Percentiles rank a stretch among this genome's conserved stretches.
Conservation (phyloP, 768 basidiomycete species). For the Xerocomellus chrysenteron region DNA sequence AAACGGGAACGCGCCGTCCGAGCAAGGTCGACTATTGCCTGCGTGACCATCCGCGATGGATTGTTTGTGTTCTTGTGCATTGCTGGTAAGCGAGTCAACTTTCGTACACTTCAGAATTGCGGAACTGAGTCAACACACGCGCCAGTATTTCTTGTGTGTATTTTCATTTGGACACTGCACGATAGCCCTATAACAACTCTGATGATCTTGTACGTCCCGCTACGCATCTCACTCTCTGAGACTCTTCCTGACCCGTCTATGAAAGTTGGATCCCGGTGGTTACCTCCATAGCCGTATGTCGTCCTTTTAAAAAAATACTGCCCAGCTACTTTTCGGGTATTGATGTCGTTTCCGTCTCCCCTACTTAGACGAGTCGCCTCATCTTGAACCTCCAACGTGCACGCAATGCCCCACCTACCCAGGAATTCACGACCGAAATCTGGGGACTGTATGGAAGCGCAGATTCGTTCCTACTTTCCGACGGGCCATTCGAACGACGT, state of each 20-base stretch:
- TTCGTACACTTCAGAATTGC: background rate
- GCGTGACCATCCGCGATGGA: conserved; percentile 27
- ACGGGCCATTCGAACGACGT: background rate
- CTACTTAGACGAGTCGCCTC: conserved; percentile 12
- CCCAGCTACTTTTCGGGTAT: too few relatives aligned
- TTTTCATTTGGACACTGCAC: conserved; percentile 2
- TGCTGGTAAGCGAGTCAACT: conserved; percentile 9
- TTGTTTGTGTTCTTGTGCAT: conserved; percentile 12
- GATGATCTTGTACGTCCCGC: conserved; percentile 14
- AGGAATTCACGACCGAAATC: conserved; percentile 19
- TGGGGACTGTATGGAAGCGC: conserved; percentile 9
- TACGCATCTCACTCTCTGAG: background rate
- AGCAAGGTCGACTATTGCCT: conserved; percentile 5
- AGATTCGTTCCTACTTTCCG: conserved; percentile 16
- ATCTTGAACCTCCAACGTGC: conserved; percentile 19
- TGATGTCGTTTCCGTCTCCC: background rate
- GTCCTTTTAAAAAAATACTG: background rate
- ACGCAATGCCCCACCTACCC: rapidly evolving
- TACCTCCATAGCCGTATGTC: conserved; percentile 18
- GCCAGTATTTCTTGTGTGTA: conserved; percentile 14
- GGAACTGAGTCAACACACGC: background rate
- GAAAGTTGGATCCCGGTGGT: conserved; percentile 23
- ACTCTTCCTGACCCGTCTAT: background rate
- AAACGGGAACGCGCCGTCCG: conserved; percentile 4
- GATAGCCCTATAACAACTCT: background rate